These are phyloP conservation scores for Allium sativum DNA, from an alignment of 106 monocot species.

Conservation along the genomic window DNA sequence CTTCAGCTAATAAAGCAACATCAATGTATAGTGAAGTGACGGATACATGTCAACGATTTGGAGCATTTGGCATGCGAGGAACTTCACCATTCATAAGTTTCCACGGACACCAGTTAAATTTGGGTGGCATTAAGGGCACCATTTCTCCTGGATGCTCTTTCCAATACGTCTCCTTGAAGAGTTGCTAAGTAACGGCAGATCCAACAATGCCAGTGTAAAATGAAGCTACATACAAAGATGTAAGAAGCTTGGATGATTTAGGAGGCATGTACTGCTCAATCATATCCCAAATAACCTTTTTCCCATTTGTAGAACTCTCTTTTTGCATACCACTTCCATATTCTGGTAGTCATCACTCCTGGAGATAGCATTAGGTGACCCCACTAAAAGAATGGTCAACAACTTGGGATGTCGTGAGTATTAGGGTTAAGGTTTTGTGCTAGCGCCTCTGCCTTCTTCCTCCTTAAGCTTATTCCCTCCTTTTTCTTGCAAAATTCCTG, in stretches of 20 bases:
- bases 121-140: slow-evolving; percentile 86
- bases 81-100: slow-evolving; percentile 48
- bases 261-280: slow-evolving; percentile 62
- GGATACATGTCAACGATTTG: too few relatives aligned
- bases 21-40: too few relatives aligned
- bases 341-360: slow-evolving; percentile 36
- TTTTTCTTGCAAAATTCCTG: too few relatives aligned
- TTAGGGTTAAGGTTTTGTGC: too few relatives aligned
- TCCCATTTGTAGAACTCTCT: slow-evolving; percentile 45
- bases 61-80: slow-evolving; percentile 5
- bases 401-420: too few relatives aligned
- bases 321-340: slow-evolving; percentile 65
- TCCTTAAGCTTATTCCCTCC: too few relatives aligned
- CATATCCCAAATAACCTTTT: slow-evolving; percentile 73
- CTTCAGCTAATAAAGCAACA: too few relatives aligned
- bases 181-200: slow-evolving; percentile 61
- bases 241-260: slow-evolving; percentile 46
- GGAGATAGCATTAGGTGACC: too few relatives aligned
- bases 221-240: slow-evolving; percentile 45
- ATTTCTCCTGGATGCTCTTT: slow-evolving; percentile 92
- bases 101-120: slow-evolving; percentile 97
- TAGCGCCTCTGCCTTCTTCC: too few relatives aligned
- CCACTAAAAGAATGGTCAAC: too few relatives aligned
- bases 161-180: slow-evolving; percentile 90
- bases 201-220: slow-evolving; percentile 74